These are phyloP conservation scores for Torrubiella hemipterigena DNA, from an alignment of 2,329 filamentous ascomycete genomes.

Conservation along the genomic window DNA sequence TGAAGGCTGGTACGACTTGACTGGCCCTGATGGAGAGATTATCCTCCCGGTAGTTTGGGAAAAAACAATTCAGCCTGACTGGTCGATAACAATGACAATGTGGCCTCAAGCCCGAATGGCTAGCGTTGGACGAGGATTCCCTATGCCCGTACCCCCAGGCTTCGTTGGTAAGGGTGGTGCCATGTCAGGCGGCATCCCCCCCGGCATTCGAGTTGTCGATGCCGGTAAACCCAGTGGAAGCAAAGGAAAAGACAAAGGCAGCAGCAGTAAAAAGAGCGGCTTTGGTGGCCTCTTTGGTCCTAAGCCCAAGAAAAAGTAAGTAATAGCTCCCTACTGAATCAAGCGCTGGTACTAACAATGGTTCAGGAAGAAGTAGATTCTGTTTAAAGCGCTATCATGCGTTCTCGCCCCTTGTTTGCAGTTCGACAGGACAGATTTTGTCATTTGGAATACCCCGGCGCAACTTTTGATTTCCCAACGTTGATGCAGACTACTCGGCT, in stretches of 20 bases:
- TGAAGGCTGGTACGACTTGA: conserved; percentile 68
- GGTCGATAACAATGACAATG: conserved; percentile 42
- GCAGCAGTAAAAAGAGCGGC: conserved; percentile 7
- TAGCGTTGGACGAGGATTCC: conserved; percentile 3
- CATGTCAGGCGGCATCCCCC: conserved; percentile 2
- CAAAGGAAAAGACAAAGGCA: conserved; percentile 12
- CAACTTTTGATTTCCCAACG: no score
- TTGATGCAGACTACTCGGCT: no score
- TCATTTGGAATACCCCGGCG: no score
- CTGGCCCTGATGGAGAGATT: conserved; percentile 70
- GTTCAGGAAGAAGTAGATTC: no score
- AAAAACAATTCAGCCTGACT: conserved; percentile 65
- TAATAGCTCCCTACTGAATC: background rate
- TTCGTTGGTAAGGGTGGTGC: no score
- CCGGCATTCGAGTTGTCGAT: conserved; percentile 13
- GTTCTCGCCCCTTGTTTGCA: no score
- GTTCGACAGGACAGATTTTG: no score
- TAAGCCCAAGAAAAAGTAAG: conserved; percentile 19
- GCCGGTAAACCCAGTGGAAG: conserved; percentile 9
- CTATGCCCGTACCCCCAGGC: no score
- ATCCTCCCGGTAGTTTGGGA: conserved; percentile 73
- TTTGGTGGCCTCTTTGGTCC: conserved; percentile 15
- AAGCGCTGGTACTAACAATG: background rate
- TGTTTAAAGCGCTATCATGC: no score
- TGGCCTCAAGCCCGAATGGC: conserved; percentile 27